Evolutionary conservation across 1,284 basidiomycete species (phyloP).

Genomic region (Ustilago sp.): DNA sequence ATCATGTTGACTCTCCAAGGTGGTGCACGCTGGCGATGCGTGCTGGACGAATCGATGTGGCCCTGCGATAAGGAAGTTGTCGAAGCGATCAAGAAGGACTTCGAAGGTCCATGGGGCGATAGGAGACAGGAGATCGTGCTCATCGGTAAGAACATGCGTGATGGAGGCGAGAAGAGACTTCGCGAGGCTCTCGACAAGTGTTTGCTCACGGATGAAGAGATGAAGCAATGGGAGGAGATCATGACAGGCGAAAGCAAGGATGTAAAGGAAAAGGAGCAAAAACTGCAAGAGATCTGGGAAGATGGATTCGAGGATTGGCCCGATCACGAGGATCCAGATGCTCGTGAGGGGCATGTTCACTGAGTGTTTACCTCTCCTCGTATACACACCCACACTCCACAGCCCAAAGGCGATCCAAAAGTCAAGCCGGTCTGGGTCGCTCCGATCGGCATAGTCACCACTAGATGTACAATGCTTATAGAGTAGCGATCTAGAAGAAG

Average conservation of each 20-base stretch:
- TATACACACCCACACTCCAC: not conserved
- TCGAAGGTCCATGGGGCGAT: constrained; percentile 71
- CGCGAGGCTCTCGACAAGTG: constrained; percentile 69
- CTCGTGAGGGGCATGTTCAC: constrained; percentile 54
- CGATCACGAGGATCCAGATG: constrained; percentile 62
- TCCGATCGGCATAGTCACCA: not conserved
- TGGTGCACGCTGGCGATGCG: constrained; percentile 71
- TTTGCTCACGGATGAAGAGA: constrained; percentile 71
- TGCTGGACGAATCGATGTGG: constrained; percentile 69
- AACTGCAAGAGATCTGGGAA: constrained; percentile 69
- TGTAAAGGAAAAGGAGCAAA: constrained; percentile 56
- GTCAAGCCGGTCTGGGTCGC: not conserved
- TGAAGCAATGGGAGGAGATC: constrained; percentile 69
- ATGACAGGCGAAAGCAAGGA: constrained; percentile 63
- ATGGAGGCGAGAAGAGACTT: constrained; percentile 66
- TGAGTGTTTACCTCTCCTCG: not conserved
- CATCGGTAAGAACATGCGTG: constrained; percentile 69
- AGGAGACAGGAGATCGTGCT: constrained; percentile 71
- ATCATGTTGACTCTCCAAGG: constrained; percentile 71
- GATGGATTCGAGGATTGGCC: constrained; percentile 71
- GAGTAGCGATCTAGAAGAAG: not conserved
- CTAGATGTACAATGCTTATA: not conserved
- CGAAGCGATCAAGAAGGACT: constrained; percentile 71
- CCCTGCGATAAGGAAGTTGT: constrained; percentile 70
- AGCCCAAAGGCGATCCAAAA: not conserved